A percentile compares a stretch with the other conserved stretches of the same genome.
Conservation (phyloP, 768 basidiomycete genomes). For the Tulasnella sp. region DNA sequence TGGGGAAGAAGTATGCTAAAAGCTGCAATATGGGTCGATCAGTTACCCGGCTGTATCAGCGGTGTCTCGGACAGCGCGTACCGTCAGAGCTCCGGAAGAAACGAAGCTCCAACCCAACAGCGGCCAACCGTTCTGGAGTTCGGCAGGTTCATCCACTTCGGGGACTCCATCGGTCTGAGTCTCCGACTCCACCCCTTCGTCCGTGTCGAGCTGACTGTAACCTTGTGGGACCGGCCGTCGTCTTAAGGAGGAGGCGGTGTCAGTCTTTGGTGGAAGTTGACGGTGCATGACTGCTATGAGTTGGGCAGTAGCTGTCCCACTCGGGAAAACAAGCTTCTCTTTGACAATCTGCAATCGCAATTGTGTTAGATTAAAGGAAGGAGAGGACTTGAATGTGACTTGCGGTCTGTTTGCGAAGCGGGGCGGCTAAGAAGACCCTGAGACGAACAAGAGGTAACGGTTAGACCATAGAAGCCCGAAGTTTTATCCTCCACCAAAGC, state of each 20-base stretch:
- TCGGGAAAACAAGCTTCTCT: conserved; percentile 89
- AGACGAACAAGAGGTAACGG: conserved; percentile 9
- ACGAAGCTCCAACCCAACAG: conserved; percentile 71
- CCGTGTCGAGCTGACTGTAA: conserved; percentile 26
- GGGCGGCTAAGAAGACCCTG: conserved; percentile 93
- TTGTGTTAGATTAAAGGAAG: neutral
- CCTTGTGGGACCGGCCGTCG: conserved; percentile 31
- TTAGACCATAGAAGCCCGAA: neutral
- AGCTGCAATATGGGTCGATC: conserved; percentile 42
- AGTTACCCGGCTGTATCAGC: neutral
- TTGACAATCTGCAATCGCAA: conserved; percentile 62
- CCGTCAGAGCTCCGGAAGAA: conserved; percentile 68
- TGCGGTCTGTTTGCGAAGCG: conserved; percentile 89
- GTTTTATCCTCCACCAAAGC: conserved; percentile 16
- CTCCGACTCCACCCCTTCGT: conserved; percentile 31
- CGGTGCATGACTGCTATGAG: conserved; percentile 84
- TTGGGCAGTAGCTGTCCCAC: conserved; percentile 93
- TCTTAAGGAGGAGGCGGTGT: conserved; percentile 20
- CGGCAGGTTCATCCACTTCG: conserved; percentile 35
- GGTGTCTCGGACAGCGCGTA: conserved; percentile 35
- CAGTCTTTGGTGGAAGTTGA: conserved; percentile 56
- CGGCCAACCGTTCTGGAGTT: conserved; percentile 65
- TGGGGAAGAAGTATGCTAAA: conserved; percentile 80
- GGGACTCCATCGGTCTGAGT: conserved; percentile 5
- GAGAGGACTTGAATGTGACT: conserved; percentile 27